phyloP scores from a whole-genome alignment of 2,329 filamentous ascomycete species.

The Fusarium ambrosium region DNA sequence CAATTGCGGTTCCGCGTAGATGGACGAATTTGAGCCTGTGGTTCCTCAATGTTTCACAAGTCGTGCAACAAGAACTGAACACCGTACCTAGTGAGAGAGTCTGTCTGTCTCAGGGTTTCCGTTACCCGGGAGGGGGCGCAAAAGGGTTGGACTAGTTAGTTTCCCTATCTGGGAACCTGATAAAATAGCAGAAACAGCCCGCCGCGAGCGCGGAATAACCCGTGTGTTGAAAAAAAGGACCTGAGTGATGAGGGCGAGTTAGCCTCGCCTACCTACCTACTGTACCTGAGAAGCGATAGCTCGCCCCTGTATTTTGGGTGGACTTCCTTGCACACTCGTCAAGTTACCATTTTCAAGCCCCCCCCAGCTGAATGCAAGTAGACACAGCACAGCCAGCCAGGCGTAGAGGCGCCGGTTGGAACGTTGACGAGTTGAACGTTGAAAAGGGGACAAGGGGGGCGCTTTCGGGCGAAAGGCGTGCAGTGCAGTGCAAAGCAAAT shows the following conservation, averaged over 20 bases:
- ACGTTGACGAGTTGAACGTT: neutral
- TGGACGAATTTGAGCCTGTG: neutral
- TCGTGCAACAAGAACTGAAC: conserved; percentile 2
- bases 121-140: neutral
- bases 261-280: neutral
- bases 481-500: neutral
- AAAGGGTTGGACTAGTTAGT: conserved; percentile 1
- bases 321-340: neutral
- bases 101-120: conserved; percentile 25
- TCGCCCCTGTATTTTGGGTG: conserved; percentile 2
- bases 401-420: neutral
- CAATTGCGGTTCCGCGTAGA: conserved; percentile 16
- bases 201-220: neutral
- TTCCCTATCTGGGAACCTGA: conserved; percentile 12
- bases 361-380: neutral
- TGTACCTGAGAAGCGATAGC: conserved; percentile 9
- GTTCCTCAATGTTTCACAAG: conserved; percentile 18
- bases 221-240: neutral
- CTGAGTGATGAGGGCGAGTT: neutral
- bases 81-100: neutral
- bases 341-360: neutral
- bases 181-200: neutral
- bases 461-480: neutral
- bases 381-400: neutral
- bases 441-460: neutral